Evolutionary conservation across 805 yeast species (phyloP), one percentile per base, ranked within the genome.

Genomic region (Wickerhamomyces tratensis): DNA sequence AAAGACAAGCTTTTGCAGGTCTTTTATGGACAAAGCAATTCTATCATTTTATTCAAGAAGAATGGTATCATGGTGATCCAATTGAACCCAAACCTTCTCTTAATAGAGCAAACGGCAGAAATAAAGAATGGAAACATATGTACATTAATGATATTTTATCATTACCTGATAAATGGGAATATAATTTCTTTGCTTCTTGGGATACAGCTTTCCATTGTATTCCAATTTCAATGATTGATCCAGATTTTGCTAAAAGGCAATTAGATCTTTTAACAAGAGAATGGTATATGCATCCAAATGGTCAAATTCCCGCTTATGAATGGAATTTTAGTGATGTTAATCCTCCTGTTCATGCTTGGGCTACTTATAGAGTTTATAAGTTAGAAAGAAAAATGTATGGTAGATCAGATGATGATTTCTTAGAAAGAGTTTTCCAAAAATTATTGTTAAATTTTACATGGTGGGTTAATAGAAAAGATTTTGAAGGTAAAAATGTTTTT

Each of bases 311-410:
- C 0, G 96, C 96, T 12, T 88, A 88, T 61, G 97, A 88, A 63
- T 88, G 97, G 97, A 88, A 89, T 60, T 88, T 88, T 56, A 70
- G 84, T 47, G 97, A 88, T 61, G 95, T 89, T n/a, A 88, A 88
- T 59, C 97, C 97, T 1, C 97, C 97, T 0, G 97, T 88, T 33
- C 96, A 89, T 59, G 96, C 96, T 0, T 88, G 96, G 96, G 82
- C 96, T 1, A 80, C 89, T 12, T 88, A 79, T 60, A 73, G 97
- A 52, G 85, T 85, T 36, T 88, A 77, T 65, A 88, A 89, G 62
- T 76, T 87, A 52, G 96, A 89, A 63, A 69, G 93, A 49, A 86
- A 84, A 58, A 70, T 86, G 77, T 82, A 82, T 58, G 89, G 89
- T n/a, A 65, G 70, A 20, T 85, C 81, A 49, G 97, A 88, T 61